Evolutionary conservation across 1,139 yeast species (phyloP).

Genomic region (Hanseniaspora uvarum): DNA sequence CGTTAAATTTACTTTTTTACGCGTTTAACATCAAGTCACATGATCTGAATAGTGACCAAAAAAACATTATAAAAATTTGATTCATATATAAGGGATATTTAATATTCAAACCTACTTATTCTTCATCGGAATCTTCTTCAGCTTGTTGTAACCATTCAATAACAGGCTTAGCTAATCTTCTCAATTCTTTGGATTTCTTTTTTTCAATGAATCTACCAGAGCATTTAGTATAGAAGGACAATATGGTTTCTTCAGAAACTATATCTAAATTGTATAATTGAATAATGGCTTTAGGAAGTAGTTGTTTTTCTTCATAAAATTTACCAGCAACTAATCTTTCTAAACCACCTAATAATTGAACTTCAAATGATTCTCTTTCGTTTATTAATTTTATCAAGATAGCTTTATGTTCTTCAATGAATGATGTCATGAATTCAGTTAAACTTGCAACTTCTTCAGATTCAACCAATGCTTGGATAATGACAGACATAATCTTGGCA

Average conservation of each 20-base stretch:
- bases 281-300: conserved; percentile 72
- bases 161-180: conserved; percentile 93
- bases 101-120: conserved; percentile 22
- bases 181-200: conserved; percentile 83
- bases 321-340: conserved; percentile 86
- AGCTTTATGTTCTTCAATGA: conserved; percentile 70
- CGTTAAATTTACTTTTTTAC: neutral
- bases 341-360: conserved; percentile 86
- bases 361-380: conserved; percentile 53
- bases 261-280: conserved; percentile 74
- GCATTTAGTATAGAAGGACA: conserved; percentile 82
- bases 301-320: conserved; percentile 62
- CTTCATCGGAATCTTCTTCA: conserved; percentile 50
- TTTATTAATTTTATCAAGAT: conserved; percentile 67
- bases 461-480: conserved; percentile 73
- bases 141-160: conserved; percentile 91
- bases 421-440: conserved; percentile 31
- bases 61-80: neutral
- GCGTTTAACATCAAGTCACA: neutral
- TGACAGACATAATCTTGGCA: conserved; percentile 75
- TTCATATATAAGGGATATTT: neutral
- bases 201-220: conserved; percentile 90
- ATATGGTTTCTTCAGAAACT: conserved; percentile 68
- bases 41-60: neutral
- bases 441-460: conserved; percentile 56